A percentile compares a stretch with the other conserved stretches of the same genome.
Conservation (phyloP, 208 protist species). For the Leishmania guyanensis region DNA sequence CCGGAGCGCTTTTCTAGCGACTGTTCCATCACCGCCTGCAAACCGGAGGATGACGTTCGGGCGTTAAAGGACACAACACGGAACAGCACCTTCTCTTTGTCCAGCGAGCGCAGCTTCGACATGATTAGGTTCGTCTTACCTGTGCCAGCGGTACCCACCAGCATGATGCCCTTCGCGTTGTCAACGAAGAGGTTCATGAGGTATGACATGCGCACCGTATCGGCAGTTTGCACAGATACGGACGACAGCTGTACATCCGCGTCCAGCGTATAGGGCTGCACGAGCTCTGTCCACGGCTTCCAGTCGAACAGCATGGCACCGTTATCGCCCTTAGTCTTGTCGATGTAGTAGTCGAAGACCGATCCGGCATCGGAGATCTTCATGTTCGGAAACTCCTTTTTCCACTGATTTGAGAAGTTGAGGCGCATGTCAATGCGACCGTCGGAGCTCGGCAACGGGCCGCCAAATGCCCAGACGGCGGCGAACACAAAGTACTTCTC, state of each 20-base stretch:
- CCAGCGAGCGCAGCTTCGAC: slow-evolving; percentile 93
- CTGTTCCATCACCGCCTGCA: slow-evolving; percentile 97
- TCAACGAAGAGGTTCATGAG: slow-evolving; percentile 95
- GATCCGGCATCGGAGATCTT: slow-evolving; percentile 89
- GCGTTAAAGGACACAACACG: slow-evolving; percentile 97
- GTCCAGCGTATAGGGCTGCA: slow-evolving; percentile 93
- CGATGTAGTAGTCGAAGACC: slow-evolving; percentile 97
- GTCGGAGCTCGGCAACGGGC: slow-evolving; percentile 95
- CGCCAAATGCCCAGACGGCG: slow-evolving; percentile 97
- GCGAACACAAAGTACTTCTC: slow-evolving; percentile 98
- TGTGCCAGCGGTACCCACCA: slow-evolving; percentile 96
- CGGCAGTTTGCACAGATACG: slow-evolving; percentile 95
- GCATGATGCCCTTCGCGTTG: slow-evolving; percentile 95
- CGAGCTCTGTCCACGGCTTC: slow-evolving; percentile 92
- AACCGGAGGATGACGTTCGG: slow-evolving; percentile 87
- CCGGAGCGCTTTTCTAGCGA: slow-evolving; percentile 97
- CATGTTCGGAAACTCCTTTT: slow-evolving; percentile 94
- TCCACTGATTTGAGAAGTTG: slow-evolving; percentile 97
- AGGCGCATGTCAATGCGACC: slow-evolving; percentile 89
- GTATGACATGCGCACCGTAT: slow-evolving; percentile 96
- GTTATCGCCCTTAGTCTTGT: slow-evolving; percentile 90
- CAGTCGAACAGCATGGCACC: slow-evolving; percentile 82
- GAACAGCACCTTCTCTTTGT: slow-evolving; percentile 93
- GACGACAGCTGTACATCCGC: slow-evolving; percentile 85
- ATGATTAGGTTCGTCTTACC: slow-evolving; percentile 98